Conservation (phyloP, 306 rosid genomes). For the Quercus engelmannii region DNA sequence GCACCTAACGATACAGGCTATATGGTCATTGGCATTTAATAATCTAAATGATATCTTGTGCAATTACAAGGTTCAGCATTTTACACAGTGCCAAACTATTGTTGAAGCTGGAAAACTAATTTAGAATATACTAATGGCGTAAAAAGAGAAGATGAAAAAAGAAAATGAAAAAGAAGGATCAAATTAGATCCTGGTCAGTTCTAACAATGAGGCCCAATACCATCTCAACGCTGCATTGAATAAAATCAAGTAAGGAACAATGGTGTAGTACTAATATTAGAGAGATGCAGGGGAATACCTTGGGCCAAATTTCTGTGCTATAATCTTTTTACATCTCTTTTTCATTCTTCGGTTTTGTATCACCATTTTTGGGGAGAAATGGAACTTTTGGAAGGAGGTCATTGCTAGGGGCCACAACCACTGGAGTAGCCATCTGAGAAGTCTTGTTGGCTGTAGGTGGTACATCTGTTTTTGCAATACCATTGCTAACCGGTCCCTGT, state of each 20-base stretch:
- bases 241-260: conserved; percentile 31
- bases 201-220: conserved; percentile 36
- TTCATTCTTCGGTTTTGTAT: conserved; percentile 41
- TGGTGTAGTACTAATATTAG: conserved; percentile 19
- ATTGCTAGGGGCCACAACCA: conserved; percentile 30
- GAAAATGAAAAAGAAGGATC: conserved; percentile 10
- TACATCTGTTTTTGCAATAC: conserved; percentile 41
- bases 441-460: conserved; percentile 41
- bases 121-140: conserved; percentile 47
- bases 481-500: conserved; percentile 41
- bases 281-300: conserved; percentile 33
- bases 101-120: conserved; percentile 46
- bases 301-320: conserved; percentile 40
- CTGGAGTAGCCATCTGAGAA: conserved; percentile 31
- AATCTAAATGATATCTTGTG: conserved; percentile 29
- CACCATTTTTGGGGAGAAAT: conserved; percentile 52
- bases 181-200: conserved; percentile 28
- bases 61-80: conserved; percentile 56
- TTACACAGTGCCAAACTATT: conserved; percentile 59
- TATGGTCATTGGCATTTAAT: conserved; percentile 15
- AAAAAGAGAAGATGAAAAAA: conserved; percentile 27
- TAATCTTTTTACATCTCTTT: conserved; percentile 33
- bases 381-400: conserved; percentile 28
- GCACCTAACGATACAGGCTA: conserved; percentile 18
- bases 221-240: conserved; percentile 26